phyloP scores from a whole-genome alignment of 192 early-diverging fungal species.

The Coemansia asiatica region DNA sequence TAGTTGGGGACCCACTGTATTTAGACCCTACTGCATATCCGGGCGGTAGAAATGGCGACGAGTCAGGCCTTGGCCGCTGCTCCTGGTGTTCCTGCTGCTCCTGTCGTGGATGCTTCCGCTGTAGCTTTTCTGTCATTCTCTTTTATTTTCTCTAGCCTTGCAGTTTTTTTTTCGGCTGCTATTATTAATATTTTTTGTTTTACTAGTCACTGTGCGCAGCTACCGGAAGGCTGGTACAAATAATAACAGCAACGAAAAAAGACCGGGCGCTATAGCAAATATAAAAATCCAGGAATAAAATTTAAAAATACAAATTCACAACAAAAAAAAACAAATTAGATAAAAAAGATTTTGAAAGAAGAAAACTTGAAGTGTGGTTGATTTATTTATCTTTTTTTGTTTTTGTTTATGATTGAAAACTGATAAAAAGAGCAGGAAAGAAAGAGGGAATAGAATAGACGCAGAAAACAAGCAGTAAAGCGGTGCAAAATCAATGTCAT shows the following conservation, averaged over 20 bases:
- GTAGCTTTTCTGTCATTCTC: conserved; percentile 17
- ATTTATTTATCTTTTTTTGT: not conserved
- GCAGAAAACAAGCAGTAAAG: not conserved
- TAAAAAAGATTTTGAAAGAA: not conserved
- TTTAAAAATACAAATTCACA: not conserved
- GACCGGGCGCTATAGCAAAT: not conserved
- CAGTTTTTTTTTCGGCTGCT: not conserved
- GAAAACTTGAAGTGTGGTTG: not conserved
- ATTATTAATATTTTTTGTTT: not conserved
- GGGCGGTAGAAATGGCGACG: conserved; percentile 18
- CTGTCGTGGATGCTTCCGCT: conserved; percentile 16
- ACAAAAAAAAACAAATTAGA: conserved; percentile 5
- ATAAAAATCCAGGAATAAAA: not conserved
- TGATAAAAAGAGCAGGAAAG: not conserved
- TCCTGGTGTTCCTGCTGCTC: not conserved
- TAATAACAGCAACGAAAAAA: conserved; percentile 1
- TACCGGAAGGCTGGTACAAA: not conserved
- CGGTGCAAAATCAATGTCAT: not conserved
- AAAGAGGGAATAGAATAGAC: conserved; percentile 2
- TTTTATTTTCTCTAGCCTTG: not conserved
- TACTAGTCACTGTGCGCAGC: not conserved
- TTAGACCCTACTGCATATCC: conserved; percentile 13
- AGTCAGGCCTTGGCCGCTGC: conserved; percentile 12
- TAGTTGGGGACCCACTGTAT: conserved; percentile 16
- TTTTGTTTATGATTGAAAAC: not conserved